Evolutionary conservation across 1,284 basidiomycete genomes (phyloP).

Genomic region (Xerocomus amazonicus): DNA sequence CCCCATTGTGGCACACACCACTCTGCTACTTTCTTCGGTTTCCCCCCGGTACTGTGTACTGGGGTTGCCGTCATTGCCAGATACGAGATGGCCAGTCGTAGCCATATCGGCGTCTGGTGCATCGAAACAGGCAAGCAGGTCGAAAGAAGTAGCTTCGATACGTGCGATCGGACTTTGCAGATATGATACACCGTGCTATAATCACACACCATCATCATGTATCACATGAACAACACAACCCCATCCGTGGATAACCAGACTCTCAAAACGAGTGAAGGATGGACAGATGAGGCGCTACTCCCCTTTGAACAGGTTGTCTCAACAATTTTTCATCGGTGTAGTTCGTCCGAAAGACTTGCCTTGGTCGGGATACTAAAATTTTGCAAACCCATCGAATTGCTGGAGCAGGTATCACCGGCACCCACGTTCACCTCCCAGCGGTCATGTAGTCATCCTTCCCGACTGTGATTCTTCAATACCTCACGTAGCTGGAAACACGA

Average conservation of each 20-base stretch:
- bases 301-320: background rate
- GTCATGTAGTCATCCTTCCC: background rate
- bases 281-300: background rate
- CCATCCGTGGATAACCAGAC: background rate
- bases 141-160: too few relatives aligned
- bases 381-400: background rate
- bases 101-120: too few relatives aligned
- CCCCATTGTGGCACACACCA: background rate
- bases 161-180: too few relatives aligned
- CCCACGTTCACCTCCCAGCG: too few relatives aligned
- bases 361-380: background rate
- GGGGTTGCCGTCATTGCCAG: too few relatives aligned
- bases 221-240: background rate
- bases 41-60: background rate
- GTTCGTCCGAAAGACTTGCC: background rate
- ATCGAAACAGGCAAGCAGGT: too few relatives aligned
- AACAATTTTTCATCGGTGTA: background rate
- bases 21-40: too few relatives aligned
- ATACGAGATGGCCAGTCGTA: too few relatives aligned
- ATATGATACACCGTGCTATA: slow-evolving; percentile 8
- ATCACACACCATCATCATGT: slow-evolving; percentile 13
- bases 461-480: background rate
- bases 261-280: background rate
- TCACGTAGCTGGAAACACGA: background rate
- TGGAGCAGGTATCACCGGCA: background rate